phyloP scores from a whole-genome alignment of 805 yeast species.

The Kazachstania bromeliacearum region DNA sequence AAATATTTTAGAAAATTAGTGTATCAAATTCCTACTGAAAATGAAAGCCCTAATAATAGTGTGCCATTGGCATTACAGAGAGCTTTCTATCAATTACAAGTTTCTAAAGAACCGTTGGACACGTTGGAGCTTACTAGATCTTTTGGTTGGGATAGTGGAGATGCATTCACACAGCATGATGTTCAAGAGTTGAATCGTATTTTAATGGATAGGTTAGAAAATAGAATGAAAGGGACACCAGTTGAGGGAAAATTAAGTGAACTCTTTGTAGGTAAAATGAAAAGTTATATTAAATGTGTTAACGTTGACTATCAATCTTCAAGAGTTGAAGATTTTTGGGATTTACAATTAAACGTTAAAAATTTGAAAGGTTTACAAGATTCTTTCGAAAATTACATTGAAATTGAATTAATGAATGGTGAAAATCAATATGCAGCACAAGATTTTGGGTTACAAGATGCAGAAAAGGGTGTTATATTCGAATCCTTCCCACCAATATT shows the following conservation, averaged over 20 bases:
- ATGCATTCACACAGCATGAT: constrained; percentile 95
- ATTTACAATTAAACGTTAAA: constrained; percentile 89
- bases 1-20: constrained; percentile 74
- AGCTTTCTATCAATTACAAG: constrained; percentile 69
- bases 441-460: constrained; percentile 85
- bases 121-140: constrained; percentile 81
- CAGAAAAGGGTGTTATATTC: constrained; percentile 91
- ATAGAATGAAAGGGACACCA: constrained; percentile 79
- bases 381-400: constrained; percentile 79
- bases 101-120: constrained; percentile 66
- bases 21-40: constrained; percentile 77
- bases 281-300: constrained; percentile 84
- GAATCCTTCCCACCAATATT: constrained; percentile 85
- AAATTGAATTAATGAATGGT: constrained; percentile 81
- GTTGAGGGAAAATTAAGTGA: constrained; percentile 70
- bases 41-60: constrained; percentile 41
- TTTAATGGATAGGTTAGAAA: constrained; percentile 86
- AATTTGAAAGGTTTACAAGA: constrained; percentile 61
- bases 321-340: constrained; percentile 94
- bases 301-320: constrained; percentile 90
- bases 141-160: constrained; percentile 95
- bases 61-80: constrained; percentile 84
- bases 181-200: constrained; percentile 94
- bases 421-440: constrained; percentile 94
- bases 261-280: constrained; percentile 94